A percentile compares a stretch with the other conserved stretches of the same genome.
Evolutionary conservation across 108 stramenopile genomes (phyloP).

Genomic region (Pseudonitzschia multiseries): DNA sequence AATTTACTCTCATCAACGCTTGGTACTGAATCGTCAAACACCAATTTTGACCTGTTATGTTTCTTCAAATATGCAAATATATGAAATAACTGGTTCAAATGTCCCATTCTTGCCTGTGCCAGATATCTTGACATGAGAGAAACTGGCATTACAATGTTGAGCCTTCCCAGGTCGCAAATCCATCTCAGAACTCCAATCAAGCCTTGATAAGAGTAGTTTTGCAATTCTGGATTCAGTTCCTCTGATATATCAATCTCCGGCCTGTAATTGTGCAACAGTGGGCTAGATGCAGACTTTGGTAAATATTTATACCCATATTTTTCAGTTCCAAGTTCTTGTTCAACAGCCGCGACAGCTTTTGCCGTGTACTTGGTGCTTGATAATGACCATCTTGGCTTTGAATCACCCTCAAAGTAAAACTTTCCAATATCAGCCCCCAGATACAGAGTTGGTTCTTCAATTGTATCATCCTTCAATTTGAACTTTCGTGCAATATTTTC

Average conservation of each 20-base stretch:
- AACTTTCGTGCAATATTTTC: no score
- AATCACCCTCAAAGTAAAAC: background rate
- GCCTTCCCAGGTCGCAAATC: slow-evolving; percentile 49
- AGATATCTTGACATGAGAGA: slow-evolving; percentile 43
- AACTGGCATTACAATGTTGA: slow-evolving; percentile 46
- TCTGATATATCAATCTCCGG: slow-evolving; percentile 30
- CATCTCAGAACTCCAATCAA: slow-evolving; percentile 50
- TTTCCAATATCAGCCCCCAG: no score
- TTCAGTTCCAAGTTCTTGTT: background rate
- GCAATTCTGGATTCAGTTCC: slow-evolving; percentile 15
- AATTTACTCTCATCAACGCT: background rate
- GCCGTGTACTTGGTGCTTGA: background rate
- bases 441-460: no score
- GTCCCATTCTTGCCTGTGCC: slow-evolving; percentile 41
- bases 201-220: slow-evolving; percentile 31
- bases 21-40: slow-evolving; percentile 29
- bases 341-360: background rate
- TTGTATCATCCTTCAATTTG: no score
- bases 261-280: background rate
- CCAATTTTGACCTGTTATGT: slow-evolving; percentile 26
- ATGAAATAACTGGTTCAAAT: slow-evolving; percentile 44
- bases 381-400: background rate
- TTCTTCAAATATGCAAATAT: slow-evolving; percentile 31
- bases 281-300: background rate
- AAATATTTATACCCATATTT: background rate